Conservation (phyloP, 345 rosid species). For the Raphanus sativus region DNA sequence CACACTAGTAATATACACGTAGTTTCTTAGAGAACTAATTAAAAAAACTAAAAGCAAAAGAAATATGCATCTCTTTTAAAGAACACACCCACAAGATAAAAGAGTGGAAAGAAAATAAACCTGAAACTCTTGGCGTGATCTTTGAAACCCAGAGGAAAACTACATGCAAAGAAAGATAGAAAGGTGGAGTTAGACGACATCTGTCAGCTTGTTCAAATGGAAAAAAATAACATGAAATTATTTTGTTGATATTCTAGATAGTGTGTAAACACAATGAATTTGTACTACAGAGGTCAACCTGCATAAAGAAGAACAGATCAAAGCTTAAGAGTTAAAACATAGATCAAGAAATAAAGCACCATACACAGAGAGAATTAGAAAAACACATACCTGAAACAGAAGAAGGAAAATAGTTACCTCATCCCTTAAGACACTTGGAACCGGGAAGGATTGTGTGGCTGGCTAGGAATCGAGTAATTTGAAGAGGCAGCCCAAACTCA, state of each 20-base stretch:
- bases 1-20: too few species aligned
- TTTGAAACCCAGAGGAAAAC: neutral
- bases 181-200: neutral
- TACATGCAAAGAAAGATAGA: conserved; percentile 1
- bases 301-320: neutral
- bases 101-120: neutral
- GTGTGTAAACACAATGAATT: too few species aligned
- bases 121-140: neutral
- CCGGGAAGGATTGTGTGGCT: neutral
- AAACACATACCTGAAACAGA: neutral
- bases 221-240: neutral
- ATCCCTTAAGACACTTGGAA: neutral
- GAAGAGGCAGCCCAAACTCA: neutral
- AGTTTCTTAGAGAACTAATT: too few species aligned
- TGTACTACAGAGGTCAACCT: too few species aligned
- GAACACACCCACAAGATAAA: neutral
- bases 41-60: too few species aligned
- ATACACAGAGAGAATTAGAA: neutral
- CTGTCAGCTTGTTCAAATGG: neutral
- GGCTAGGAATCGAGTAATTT: neutral
- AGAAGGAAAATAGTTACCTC: neutral
- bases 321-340: too few species aligned
- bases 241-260: too few species aligned
- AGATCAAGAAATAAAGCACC: neutral
- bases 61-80: neutral